Evolutionary conservation across 2,329 filamentous ascomycete genomes (phyloP).

Genomic region (Botrytis paeoniae): DNA sequence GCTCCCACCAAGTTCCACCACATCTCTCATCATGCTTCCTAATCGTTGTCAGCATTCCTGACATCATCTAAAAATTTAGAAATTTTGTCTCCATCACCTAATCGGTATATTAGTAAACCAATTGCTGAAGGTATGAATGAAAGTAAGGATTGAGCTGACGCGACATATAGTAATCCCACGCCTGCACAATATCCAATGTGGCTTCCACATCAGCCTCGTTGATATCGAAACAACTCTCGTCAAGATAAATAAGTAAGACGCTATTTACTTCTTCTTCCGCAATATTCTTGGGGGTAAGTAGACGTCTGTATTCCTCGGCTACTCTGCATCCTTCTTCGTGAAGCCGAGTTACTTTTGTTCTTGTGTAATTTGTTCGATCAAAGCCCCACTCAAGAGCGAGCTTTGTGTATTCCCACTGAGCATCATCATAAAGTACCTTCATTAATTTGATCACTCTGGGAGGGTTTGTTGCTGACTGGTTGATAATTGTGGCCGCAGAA

Average conservation of each 20-base stretch:
- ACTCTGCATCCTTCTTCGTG: not conserved
- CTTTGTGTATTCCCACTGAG: not conserved
- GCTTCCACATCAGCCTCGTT: not conserved
- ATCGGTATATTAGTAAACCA: not conserved
- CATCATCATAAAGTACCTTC: not conserved
- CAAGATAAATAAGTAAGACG: not conserved
- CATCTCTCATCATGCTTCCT: not conserved
- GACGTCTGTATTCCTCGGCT: not conserved
- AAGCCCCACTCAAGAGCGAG: not conserved
- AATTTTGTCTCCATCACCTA: not conserved
- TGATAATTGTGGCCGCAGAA: fast-evolving
- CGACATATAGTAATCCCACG: not conserved
- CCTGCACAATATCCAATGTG: not conserved
- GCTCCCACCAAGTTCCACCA: not conserved
- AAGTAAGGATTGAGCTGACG: not conserved
- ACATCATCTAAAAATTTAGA: not conserved
- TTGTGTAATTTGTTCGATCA: not conserved
- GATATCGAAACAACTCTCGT: not conserved
- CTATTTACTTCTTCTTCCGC: not conserved
- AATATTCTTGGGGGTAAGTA: not conserved
- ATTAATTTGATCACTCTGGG: not conserved
- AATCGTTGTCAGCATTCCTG: not conserved
- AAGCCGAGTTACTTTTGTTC: not conserved
- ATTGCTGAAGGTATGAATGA: not conserved
- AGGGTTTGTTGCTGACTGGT: not conserved